Percentiles rank a stretch among this genome's conserved stretches.
Conservation (phyloP, 225 moss, liverwort and hornwort genomes). For the Rhytidiadelphus loreus region DNA sequence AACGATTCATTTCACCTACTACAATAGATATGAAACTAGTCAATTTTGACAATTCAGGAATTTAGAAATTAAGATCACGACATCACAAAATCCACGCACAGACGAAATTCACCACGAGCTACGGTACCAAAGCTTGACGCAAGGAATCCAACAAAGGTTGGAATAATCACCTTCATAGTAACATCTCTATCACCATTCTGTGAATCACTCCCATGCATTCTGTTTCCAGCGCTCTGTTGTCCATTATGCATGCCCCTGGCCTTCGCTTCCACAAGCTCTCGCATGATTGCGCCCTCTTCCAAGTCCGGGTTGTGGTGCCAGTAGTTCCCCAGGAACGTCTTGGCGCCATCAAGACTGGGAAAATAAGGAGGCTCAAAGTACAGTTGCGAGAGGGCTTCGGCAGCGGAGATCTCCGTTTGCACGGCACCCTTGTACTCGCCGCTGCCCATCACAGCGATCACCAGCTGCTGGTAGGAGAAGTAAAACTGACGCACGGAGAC, state of each 20-base stretch:
- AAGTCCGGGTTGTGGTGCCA: conserved; percentile 46
- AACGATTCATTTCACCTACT: not conserved
- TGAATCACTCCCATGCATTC: not conserved
- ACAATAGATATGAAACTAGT: not conserved
- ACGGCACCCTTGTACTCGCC: conserved; percentile 68
- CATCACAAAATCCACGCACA: not conserved
- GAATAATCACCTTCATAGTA: conserved; percentile 1
- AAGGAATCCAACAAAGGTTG: not conserved
- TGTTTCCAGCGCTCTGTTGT: not conserved
- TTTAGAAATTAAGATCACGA: not conserved
- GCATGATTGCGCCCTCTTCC: conserved; percentile 45
- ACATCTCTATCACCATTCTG: not conserved
- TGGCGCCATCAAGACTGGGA: conserved; percentile 71
- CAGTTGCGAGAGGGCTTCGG: conserved; percentile 55
- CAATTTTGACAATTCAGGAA: not conserved
- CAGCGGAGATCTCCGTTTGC: conserved; percentile 54
- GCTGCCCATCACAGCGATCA: conserved; percentile 66
- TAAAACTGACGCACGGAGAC: conserved; percentile 71
- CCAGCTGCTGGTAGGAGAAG: conserved; percentile 77
- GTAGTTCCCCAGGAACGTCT: conserved; percentile 62
- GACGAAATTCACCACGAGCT: not conserved
- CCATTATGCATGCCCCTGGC: conserved; percentile 3
- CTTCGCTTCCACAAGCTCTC: conserved; percentile 14
- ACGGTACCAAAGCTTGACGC: not conserved
- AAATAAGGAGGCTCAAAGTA: conserved; percentile 82